Evolutionary conservation across 345 rosid genomes (phyloP).

Genomic region (Corymbia maculata): DNA sequence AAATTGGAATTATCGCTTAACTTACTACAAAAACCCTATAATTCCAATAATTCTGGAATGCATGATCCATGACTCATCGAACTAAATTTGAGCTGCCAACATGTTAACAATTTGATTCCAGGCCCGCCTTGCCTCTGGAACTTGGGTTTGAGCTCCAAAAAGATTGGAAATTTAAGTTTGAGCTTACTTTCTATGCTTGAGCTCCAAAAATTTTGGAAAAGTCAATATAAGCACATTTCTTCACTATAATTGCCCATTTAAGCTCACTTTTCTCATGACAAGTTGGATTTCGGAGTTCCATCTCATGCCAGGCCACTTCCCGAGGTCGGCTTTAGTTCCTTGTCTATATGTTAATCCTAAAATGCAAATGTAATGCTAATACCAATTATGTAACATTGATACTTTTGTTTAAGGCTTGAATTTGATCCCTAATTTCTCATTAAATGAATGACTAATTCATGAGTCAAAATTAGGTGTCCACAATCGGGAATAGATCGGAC

Average conservation of each 20-base stretch:
- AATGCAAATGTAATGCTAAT: background rate
- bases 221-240: background rate
- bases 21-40: too few relatives aligned
- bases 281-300: background rate
- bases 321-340: background rate
- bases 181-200: background rate
- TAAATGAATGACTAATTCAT: background rate
- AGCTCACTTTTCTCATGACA: background rate
- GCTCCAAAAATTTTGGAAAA: background rate
- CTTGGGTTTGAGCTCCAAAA: background rate
- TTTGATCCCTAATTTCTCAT: background rate
- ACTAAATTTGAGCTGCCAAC: too few relatives aligned
- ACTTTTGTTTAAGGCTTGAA: too few relatives aligned
- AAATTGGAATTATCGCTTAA: too few relatives aligned
- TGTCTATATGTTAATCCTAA: too few relatives aligned
- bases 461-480: background rate
- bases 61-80: too few relatives aligned
- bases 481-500: background rate
- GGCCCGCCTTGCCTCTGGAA: background rate
- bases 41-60: too few relatives aligned
- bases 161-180: background rate
- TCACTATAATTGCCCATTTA: background rate
- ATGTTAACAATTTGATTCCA: too few relatives aligned
- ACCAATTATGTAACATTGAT: background rate
- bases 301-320: background rate